Evolutionary conservation across 1,284 basidiomycete genomes (phyloP), one percentile per base, ranked within the genome.

Genomic region (Rhizoctonia solani): DNA sequence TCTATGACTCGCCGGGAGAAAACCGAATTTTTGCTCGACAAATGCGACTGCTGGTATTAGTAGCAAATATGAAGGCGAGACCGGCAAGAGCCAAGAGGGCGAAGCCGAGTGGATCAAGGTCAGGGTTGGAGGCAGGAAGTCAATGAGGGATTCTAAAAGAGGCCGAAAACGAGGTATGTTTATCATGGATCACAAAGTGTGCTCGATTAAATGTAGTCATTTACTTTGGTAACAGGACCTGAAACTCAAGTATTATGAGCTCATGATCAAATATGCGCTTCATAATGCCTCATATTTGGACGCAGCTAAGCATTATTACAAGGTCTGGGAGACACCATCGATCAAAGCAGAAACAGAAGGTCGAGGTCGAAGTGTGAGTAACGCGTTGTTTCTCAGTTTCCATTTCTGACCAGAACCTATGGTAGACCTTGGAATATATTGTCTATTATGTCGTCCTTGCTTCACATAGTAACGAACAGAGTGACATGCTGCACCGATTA

Each of bases 1-100:
- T 94, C 92, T 13, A 98, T 99, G 96, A 93, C 98, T 72, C 87
- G 95, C 71, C 81, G 92, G 73, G 97, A 99, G 79, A 99, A 99
- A 83, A 97, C 93, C 9, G 94, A 98, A 75, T 98, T 99, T 75
- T 93, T 99, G 72, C 81, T 99, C 46, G 96, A 78, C 97, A 99
- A 78, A 99, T 99, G 95, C 85, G 97, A 59, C 78, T 99, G 58
- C 77, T 92, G 73, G 85, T 90, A 54, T 81, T 83, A 32, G 84
- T 92, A 27, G 90, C 90, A 27, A 82, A 84, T 54, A 77, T 84
- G 72, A 92, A 92, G 77, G 92, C 71, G 78, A 74, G 8, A 55
- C 79, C 74, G 30, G 69, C 3, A 69, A 71, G 59, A 74, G 88
- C 65, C 83, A 81, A 56, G 87, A 85, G 54, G 86, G 94, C 74